Base-by-base conservation (phyloP, 2,329 filamentous ascomycete species). In the Sphaerulina populicola region DNA sequence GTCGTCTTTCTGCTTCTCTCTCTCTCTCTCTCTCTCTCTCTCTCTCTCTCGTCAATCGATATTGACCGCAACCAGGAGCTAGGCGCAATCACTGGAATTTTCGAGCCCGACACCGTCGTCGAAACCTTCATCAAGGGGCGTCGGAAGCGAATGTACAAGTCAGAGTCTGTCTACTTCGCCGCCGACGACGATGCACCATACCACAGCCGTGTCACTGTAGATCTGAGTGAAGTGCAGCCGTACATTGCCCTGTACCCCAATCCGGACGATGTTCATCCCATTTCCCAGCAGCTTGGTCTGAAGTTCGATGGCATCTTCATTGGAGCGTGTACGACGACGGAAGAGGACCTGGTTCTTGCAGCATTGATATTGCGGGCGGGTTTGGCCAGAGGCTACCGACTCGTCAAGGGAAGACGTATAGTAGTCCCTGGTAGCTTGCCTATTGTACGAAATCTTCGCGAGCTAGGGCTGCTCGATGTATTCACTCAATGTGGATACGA, bases 311-410 rank as follows among this genome's bases (percentile, higher is more conserved):
- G 53, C 14, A 18, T 49, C 21, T 55, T 55, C 35, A 55, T 55
- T 21, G 53, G 53, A 15, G 53, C 53, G 3, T 55, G 53, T 15
- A 52, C 53, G 2, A 55, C 53, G 3, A 55, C 49, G 1, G 49
- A 55, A 36, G 53, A 55, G 15, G 53, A 55, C 23, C 49, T 55
- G 6, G 45, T 55, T 5, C 49, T 55, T 4, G 53, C 42, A 9
- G 53, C 35, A 2, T 31, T 55, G 30, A 27, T 51, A 2, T 42
- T 55, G 3, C 23, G 46, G 23, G 49, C 27, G 18, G 49, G 53
- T 6, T 18, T 55, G 10, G 18, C 36, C 4, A 45, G 29, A 23
- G 42, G 42, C 9, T 21, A 52, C 11, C 12, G 35, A 9, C 18
- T 52, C 18, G 41, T 33, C 3, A 27, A 38, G 27, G 49, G 53